Conservation (phyloP, 306 rosid species). For the Cucumis hystrix region DNA sequence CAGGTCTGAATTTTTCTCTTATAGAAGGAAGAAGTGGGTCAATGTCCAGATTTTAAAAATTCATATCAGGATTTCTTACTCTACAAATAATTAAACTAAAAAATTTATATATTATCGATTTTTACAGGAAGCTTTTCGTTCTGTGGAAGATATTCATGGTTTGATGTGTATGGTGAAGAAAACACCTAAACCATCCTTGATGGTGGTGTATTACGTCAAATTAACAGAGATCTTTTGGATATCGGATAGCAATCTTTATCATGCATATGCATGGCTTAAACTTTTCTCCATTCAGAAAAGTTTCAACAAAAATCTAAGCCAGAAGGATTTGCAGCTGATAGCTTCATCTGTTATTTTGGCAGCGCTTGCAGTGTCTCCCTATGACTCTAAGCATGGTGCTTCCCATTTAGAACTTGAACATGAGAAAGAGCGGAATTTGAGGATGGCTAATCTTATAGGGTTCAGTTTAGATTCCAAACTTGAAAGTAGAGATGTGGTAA, state of each 20-base stretch:
- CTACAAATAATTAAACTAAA: background rate
- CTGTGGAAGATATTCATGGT: constrained; percentile 91
- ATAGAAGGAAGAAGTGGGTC: background rate
- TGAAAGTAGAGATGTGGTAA: constrained; percentile 92
- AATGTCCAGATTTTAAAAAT: background rate
- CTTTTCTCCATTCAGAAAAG: constrained; percentile 78
- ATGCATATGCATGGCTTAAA: constrained; percentile 95
- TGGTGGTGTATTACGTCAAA: constrained; percentile 93
- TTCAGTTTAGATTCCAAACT: constrained; percentile 73
- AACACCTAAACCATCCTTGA: constrained; percentile 82
- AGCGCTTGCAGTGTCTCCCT: constrained; percentile 87
- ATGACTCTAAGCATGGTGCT: constrained; percentile 51
- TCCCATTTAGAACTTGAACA: constrained; percentile 82
- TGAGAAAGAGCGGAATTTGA: constrained; percentile 80
- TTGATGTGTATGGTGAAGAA: constrained; percentile 97
- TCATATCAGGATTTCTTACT: background rate
- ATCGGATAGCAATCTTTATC: constrained; percentile 77
- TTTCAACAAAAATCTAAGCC: constrained; percentile 85
- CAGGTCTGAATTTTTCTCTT: constrained; percentile 37
- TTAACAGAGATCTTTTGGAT: constrained; percentile 87
- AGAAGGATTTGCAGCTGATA: constrained; percentile 90
- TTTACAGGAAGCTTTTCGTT: constrained; percentile 92
- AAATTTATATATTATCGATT: background rate
- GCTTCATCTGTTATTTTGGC: constrained; percentile 96
- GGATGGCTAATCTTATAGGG: constrained; percentile 87